A percentile compares a stretch with the other conserved stretches of the same genome.
phyloP scores from a whole-genome alignment of 2,329 filamentous ascomycete genomes.

The Pseudogymnoascus sp. region DNA sequence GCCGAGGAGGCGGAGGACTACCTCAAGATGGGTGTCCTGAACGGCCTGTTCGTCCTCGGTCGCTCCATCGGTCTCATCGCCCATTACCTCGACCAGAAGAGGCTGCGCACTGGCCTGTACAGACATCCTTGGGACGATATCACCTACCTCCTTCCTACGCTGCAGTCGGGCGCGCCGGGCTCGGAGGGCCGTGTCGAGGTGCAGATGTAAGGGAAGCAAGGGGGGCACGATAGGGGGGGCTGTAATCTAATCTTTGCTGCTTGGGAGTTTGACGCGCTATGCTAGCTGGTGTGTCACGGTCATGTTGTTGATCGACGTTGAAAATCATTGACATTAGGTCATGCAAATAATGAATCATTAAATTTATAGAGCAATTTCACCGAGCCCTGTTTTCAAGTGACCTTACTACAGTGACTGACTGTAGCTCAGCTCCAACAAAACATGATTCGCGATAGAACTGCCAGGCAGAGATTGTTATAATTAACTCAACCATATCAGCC shows the following conservation, averaged over 20 bases:
- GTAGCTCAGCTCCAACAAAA: not conserved
- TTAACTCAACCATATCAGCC: not conserved
- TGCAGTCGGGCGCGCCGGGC: constrained; percentile 64
- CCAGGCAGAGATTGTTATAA: not conserved
- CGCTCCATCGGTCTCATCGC: constrained; percentile 98
- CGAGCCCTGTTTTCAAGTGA: not conserved
- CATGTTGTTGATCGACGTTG: not conserved
- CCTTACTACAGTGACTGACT: not conserved
- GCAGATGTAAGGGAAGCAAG: constrained; percentile 43
- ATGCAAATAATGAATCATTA: constrained; percentile 4
- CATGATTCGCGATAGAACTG: not conserved
- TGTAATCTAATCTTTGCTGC: constrained; percentile 5
- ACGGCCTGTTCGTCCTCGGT: constrained; percentile 97
- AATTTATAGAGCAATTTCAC: not conserved
- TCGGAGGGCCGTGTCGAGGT: constrained; percentile 87
- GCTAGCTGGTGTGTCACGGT: constrained; percentile 1
- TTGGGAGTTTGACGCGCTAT: constrained; percentile 5
- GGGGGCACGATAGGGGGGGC: not conserved
- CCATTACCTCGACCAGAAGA: constrained; percentile 99
- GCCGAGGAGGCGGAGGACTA: constrained; percentile 97
- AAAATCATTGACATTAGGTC: constrained; percentile 4
- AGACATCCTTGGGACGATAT: constrained; percentile 99
- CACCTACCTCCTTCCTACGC: constrained; percentile 82
- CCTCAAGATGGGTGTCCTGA: constrained; percentile 97
- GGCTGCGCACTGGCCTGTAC: constrained; percentile 96